These are phyloP conservation scores for Chloranthus sessilifolius DNA, from an alignment of 164 flowering plant genomes.

Conservation along the genomic window DNA sequence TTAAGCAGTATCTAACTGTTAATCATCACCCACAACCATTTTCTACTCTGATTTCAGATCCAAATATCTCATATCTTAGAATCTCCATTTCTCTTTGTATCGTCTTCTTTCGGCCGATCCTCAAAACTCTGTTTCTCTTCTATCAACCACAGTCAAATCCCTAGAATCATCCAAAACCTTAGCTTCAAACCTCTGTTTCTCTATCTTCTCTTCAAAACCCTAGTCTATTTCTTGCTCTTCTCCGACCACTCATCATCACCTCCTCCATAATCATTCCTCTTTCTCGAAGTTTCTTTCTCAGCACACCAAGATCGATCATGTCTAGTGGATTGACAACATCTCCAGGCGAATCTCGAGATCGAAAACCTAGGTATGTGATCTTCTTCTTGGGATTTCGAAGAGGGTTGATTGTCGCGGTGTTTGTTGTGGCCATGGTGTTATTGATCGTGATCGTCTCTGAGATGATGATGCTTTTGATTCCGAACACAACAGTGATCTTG, in stretches of 20 bases:
- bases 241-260: slow-evolving; percentile 41
- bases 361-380: no score
- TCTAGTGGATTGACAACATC: no score
- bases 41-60: slow-evolving; percentile 19
- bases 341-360: no score
- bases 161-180: slow-evolving; percentile 6
- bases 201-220: slow-evolving; percentile 40
- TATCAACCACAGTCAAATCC: slow-evolving; percentile 20
- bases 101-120: slow-evolving; percentile 11
- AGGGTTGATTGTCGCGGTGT: no score
- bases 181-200: slow-evolving; percentile 31
- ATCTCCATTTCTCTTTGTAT: slow-evolving; percentile 18
- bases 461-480: no score
- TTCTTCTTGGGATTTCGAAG: no score
- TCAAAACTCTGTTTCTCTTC: slow-evolving; percentile 8
- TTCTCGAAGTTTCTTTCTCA: slow-evolving; percentile 30
- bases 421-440: no score
- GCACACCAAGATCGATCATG: no score
- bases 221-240: slow-evolving; percentile 36
- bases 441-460: no score
- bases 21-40: slow-evolving; percentile 9
- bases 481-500: no score
- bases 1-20: slow-evolving; percentile 1
- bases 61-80: slow-evolving; percentile 20
- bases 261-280: slow-evolving; percentile 60